Base-by-base conservation (phyloP, 768 basidiomycete species). In the Amanita rubescens region DNA sequence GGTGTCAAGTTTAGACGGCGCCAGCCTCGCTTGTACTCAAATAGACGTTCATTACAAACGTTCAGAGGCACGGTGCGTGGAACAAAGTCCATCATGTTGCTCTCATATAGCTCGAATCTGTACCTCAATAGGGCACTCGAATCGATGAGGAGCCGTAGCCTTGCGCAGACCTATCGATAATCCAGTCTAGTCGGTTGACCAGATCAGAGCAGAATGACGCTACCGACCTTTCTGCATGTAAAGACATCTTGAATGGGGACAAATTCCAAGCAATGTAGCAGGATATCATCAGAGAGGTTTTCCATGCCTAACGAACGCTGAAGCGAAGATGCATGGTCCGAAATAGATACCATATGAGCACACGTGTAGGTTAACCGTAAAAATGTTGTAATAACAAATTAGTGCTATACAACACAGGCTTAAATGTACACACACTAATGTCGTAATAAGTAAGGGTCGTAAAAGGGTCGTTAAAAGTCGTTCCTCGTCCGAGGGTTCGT, bases 401-500 rank as follows among this genome's bases (percentile, higher is more conserved):
- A 38, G 49, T 27, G 22, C 30, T 19, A 37, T 44, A 34, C 22
- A 53, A 45, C 43, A 33, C 15, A 32, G 22, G 5, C 20, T 15
- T 32, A 25, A 19, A 43, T 20, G 20, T 37, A 46, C 22, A 51
- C 27, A 55, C 46, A 54, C 15, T 44, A 34, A 22, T 3, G 47
- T 48, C 10, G 27, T 14, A 49, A 2, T 15, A 49, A 49, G n/a
- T 50, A 25, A 46, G 22, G 19, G 38, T 34, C 44, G 45, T 49
- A 20, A 41, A 20, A 39, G 42, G 35, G 27, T 41, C 30, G 33
- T 49, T 20, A 53, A 25, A 46, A 34, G 37, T 53, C 51, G 44
- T 45, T 45, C 62, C 71, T 65, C 50, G 82, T 85, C 69, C 85
- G 75, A 55, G 84, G 85, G 14, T 81, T 84, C 27, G 69, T 67